Evolutionary conservation across 2,329 filamentous ascomycete genomes (phyloP), one percentile per base, ranked within the genome.

Genomic region (Colletotrichum nymphaeae): DNA sequence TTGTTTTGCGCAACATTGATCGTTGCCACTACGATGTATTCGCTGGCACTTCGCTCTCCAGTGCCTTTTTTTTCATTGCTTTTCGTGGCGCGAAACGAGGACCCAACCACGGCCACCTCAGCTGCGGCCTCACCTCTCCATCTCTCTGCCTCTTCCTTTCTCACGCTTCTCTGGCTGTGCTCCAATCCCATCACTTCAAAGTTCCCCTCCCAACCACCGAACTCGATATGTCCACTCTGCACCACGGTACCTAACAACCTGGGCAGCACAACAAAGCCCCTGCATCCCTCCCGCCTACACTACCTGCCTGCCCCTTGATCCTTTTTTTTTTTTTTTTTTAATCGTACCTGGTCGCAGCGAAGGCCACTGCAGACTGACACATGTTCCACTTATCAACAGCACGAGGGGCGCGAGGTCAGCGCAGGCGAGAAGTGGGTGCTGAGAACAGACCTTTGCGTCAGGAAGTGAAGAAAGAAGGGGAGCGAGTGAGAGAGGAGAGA

Each of bases 371-470:
- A 70, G 26, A 73, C 70, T 73, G 70, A 73, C 67, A 70, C 66
- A 65, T 70, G 60, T 60, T 69, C 46, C 59, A 65, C 46, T 73
- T 60, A 70, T 70, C 70, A 70, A 73, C 60, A 91, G 89, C 95
- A 98, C 82, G 95, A 98, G 82, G 95, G 95, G 0, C 88, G 90
- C 70, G 92, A 97, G 80, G 95, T 98, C 0, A 88, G 85, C 1
- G 87, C 89, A 55, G 95, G 95, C 11, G 94, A 97, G 84, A 98
- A 98, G 83, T 98, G 95, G 95, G 92, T 98, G 73, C 89, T 98
- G 73, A 87, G 95, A 76, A 97, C 93, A 75, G 95, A 98, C 85
- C 83, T 98, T 55, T 94, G 93, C 78, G 88, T 95, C 16, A 87
- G 82, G 75, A 85, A 88, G 74, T 91, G 76, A 81, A 49, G 42